Conservation (phyloP, 2,329 filamentous ascomycete species). For the Aspergillus pseudotamarii region DNA sequence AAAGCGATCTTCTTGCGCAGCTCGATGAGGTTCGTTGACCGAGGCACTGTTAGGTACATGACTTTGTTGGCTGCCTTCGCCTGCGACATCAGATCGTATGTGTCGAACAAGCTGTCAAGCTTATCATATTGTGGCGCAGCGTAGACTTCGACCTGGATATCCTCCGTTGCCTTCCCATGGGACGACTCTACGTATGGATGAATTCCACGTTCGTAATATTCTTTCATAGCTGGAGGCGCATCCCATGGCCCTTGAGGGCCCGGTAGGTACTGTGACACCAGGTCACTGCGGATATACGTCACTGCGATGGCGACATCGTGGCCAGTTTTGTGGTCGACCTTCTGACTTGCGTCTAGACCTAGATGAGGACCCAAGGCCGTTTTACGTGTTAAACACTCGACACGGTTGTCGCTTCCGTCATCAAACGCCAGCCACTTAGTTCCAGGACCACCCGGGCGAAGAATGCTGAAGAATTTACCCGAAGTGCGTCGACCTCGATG, state of each 20-base stretch:
- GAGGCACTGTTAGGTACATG: conserved; percentile 40
- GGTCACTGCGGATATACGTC: conserved; percentile 58
- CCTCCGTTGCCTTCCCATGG: conserved; percentile 15
- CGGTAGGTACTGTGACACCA: conserved; percentile 44
- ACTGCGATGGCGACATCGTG: conserved; percentile 58
- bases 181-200: conserved; percentile 19
- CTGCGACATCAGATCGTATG: conserved; percentile 47
- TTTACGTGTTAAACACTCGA: conserved; percentile 59
- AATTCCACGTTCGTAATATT: conserved; percentile 41
- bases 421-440: conserved; percentile 63
- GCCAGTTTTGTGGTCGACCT: conserved; percentile 44
- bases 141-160: conserved; percentile 46
- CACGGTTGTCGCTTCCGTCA: conserved; percentile 57
- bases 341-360: conserved; percentile 46
- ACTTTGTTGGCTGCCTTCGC: conserved; percentile 37
- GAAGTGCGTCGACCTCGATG: conserved; percentile 63
- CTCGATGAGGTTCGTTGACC: conserved; percentile 37
- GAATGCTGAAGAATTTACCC: conserved; percentile 61
- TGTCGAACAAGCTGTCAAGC: conserved; percentile 44
- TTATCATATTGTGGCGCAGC: conserved; percentile 37
- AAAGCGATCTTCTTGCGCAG: conserved; percentile 41
- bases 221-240: conserved; percentile 43
- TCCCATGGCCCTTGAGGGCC: conserved; percentile 53
- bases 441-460: conserved; percentile 59
- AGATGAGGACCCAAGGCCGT: conserved; percentile 57